phyloP scores from a whole-genome alignment of 164 flowering plant genomes.

The Euptelea pleiosperma region DNA sequence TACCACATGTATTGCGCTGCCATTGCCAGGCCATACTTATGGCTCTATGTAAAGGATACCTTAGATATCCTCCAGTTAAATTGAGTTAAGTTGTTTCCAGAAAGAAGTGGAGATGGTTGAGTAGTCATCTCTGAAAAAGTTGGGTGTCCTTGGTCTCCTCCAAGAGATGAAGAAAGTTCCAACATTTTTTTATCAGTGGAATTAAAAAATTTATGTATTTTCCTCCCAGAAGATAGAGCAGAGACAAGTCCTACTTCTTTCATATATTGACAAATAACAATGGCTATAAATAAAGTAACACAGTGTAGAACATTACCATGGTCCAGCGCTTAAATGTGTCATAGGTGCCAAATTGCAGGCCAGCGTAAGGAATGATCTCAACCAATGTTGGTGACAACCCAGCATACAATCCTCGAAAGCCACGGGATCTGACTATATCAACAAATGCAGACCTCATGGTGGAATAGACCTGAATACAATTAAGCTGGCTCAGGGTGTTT shows the following conservation, averaged over 20 bases:
- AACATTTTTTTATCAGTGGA: no score
- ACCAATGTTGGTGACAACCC: conserved; percentile 95
- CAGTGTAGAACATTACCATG: conserved; percentile 54
- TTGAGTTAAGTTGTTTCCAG: no score
- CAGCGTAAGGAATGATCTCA: conserved; percentile 97
- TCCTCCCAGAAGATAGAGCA: background rate
- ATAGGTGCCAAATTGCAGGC: conserved; percentile 94
- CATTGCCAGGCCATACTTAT: no score
- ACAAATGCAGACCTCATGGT: conserved; percentile 80
- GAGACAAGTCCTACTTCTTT: conserved; percentile 2
- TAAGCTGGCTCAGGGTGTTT: background rate
- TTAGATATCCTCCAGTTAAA: no score
- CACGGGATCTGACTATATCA: conserved; percentile 67
- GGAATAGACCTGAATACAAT: conserved; percentile 60
- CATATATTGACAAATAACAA: background rate
- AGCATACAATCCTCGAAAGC: conserved; percentile 80
- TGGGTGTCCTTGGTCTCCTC: no score
- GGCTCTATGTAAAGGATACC: no score
- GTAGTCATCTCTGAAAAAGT: no score
- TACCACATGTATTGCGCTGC: no score
- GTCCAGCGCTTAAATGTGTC: conserved; percentile 95
- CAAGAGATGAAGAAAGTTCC: no score
- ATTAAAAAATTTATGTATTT: no score
- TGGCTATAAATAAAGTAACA: no score
- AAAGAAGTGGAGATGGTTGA: no score